Evolutionary conservation across 805 yeast species (phyloP).

Genomic region (Dipodascus albidus): DNA sequence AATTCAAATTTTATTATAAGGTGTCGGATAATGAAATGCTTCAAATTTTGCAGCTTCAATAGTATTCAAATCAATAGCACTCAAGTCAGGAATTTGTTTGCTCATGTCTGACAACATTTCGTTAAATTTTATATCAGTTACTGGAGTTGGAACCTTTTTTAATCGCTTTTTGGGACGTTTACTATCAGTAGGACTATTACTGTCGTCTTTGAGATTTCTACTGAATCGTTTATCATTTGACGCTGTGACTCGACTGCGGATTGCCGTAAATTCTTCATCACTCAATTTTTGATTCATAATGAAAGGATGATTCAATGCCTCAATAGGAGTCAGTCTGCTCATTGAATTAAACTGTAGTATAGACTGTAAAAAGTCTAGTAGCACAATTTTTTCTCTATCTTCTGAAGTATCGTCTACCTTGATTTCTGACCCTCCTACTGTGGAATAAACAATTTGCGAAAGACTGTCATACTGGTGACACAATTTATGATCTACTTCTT

Average conservation of each 20-base stretch:
- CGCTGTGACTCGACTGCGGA: neutral
- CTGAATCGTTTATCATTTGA: neutral
- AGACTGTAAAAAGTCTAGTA: neutral
- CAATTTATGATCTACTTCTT: neutral
- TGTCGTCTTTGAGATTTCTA: neutral
- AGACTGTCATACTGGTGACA: neutral
- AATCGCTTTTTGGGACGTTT: neutral
- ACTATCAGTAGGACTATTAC: neutral
- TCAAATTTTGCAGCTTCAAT: neutral
- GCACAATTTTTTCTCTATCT: neutral
- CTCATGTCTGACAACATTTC: neutral
- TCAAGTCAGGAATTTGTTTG: neutral
- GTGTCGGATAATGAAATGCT: neutral
- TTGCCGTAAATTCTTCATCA: neutral
- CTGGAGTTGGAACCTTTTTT: neutral
- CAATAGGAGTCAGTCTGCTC: neutral
- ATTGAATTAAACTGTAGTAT: neutral
- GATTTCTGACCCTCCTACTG: neutral
- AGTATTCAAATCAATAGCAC: neutral
- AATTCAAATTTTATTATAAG: neutral
- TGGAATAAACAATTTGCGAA: neutral
- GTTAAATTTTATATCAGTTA: neutral
- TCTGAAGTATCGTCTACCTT: neutral
- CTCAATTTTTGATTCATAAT: neutral
- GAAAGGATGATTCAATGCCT: neutral